These are phyloP conservation scores for Populus alba DNA, from an alignment of 345 rosid species.

Conservation along the genomic window DNA sequence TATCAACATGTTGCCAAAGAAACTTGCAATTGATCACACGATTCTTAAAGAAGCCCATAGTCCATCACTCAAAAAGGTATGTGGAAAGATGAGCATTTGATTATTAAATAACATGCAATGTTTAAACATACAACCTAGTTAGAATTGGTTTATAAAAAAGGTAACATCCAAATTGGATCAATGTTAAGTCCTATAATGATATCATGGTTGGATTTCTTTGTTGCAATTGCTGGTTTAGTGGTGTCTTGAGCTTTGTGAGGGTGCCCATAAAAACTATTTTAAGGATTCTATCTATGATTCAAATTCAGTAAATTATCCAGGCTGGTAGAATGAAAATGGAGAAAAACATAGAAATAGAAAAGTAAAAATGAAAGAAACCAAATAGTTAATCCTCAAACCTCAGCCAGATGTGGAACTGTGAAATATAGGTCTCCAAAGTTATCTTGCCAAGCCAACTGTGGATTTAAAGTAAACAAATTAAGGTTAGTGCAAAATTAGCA, in stretches of 20 bases:
- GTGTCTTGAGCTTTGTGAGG: too few species aligned
- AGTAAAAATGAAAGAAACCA: neutral
- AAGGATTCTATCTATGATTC: too few species aligned
- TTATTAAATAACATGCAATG: neutral
- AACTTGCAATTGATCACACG: neutral
- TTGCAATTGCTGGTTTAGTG: neutral
- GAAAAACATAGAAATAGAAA: neutral
- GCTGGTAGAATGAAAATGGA: neutral
- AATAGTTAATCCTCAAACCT: conserved; percentile 49
- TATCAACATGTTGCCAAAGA: neutral
- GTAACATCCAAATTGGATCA: neutral
- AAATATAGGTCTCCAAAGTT: conserved; percentile 90
- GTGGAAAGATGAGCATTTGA: neutral
- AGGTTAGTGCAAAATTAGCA: conserved; percentile 11
- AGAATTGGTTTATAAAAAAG: neutral
- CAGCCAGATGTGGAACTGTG: conserved; percentile 97
- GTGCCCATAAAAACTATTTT: too few species aligned
- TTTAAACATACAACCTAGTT: neutral
- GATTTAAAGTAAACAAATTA: conserved; percentile 9
- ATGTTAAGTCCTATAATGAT: neutral
- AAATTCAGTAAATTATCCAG: too few species aligned
- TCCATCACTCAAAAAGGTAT: neutral
- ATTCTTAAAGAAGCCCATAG: neutral
- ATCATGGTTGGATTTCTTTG: neutral
- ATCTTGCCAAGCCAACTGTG: conserved; percentile 94